Evolutionary conservation across 2,329 filamentous ascomycete species (phyloP).

Genomic region (Elsinoe fawcettii): DNA sequence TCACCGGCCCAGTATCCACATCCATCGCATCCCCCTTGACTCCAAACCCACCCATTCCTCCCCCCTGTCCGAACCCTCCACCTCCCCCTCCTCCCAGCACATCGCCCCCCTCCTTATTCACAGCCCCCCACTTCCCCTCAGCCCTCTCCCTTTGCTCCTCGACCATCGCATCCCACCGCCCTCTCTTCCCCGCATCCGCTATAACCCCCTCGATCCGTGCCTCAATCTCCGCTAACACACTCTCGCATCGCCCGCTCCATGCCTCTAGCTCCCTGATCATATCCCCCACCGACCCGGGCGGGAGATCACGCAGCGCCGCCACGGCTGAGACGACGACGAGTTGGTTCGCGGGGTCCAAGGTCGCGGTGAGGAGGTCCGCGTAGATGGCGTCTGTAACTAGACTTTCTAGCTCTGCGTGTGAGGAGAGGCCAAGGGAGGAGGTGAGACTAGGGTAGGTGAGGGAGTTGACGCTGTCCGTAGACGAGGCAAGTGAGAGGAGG

Average conservation of each 20-base stretch:
- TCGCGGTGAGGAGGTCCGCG: conserved; percentile 70
- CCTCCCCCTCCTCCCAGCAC: conserved; percentile 21
- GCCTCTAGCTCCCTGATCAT: conserved; percentile 61
- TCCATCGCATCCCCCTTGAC: conserved; percentile 28
- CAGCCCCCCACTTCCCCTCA: conserved; percentile 18
- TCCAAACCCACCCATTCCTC: background rate
- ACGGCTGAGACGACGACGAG: conserved; percentile 72
- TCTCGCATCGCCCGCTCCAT: conserved; percentile 73
- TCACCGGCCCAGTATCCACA: conserved; percentile 22
- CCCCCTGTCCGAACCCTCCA: background rate
- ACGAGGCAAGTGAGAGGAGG: conserved; percentile 68
- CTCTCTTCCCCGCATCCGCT: conserved; percentile 32
- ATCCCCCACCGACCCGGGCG: conserved; percentile 59
- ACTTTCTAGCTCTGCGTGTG: conserved; percentile 66
- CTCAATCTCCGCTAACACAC: conserved; percentile 67
- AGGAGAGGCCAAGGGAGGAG: conserved; percentile 56
- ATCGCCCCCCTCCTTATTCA: conserved; percentile 20
- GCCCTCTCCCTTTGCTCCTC: conserved; percentile 33
- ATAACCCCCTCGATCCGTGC: conserved; percentile 63
- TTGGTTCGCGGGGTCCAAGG: conserved; percentile 70
- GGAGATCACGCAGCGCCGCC: conserved; percentile 77
- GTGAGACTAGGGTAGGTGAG: conserved; percentile 69
- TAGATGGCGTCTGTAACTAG: conserved; percentile 85
- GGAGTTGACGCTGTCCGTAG: conserved; percentile 38
- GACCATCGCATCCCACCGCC: conserved; percentile 37